Evolutionary conservation across 148 eudicot genomes (phyloP).

Genomic region (Salicornia ramosissima): DNA sequence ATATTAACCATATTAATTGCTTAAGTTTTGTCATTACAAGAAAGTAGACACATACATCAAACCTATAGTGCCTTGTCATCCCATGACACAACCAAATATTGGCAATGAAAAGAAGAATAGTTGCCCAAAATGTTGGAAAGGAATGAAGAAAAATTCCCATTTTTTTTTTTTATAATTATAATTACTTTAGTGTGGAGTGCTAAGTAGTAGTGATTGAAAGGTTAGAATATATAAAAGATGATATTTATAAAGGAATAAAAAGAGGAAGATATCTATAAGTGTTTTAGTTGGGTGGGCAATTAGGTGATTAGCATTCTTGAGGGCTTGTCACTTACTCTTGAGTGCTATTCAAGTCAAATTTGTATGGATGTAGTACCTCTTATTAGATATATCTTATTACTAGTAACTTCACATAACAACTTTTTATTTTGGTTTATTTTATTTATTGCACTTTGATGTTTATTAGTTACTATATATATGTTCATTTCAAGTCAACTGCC

Average conservation of each 20-base stretch:
- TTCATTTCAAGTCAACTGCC: too few species aligned
- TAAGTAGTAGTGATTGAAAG: conserved; percentile 3
- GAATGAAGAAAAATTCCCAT: conserved; percentile 19
- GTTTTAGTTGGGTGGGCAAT: conserved; percentile 15
- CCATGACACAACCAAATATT: conserved; percentile 23
- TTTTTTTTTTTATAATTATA: neutral
- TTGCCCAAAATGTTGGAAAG: conserved; percentile 14
- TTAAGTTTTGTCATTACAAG: too few species aligned
- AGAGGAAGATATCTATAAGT: neutral
- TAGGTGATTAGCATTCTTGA: conserved; percentile 22
- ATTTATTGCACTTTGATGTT: too few species aligned
- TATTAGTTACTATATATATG: too few species aligned
- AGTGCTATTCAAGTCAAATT: conserved; percentile 29
- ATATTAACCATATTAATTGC: too few species aligned
- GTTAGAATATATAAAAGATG: conserved; percentile 5
- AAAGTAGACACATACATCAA: conserved; percentile 44
- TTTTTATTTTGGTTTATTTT: neutral
- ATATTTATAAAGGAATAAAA: conserved; percentile 13
- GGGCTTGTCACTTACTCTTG: conserved; percentile 18
- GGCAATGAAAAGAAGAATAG: conserved; percentile 18
- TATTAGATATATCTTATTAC: neutral
- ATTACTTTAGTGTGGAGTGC: neutral
- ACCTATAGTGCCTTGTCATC: conserved; percentile 50
- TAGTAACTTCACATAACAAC: neutral
- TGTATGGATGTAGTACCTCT: neutral